Conservation (phyloP, 2,329 filamentous ascomycete species). For the Claviceps purpurea region DNA sequence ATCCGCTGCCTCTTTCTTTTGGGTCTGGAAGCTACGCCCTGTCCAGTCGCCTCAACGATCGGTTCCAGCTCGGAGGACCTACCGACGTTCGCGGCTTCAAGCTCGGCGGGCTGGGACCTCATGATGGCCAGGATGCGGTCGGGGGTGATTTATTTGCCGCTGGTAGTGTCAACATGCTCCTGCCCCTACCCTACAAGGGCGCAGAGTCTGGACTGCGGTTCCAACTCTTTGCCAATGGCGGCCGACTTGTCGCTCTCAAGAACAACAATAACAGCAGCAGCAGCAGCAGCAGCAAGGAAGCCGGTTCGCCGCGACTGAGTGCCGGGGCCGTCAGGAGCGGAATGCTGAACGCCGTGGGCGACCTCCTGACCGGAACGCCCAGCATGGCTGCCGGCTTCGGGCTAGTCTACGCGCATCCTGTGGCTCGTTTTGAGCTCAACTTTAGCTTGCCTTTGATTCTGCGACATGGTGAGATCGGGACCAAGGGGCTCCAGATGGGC, state of each 20-base stretch:
- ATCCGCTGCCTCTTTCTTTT: slow-evolving; percentile 59
- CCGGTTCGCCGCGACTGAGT: slow-evolving; percentile 19
- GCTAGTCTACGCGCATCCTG: slow-evolving; percentile 86
- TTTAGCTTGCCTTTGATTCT: slow-evolving; percentile 78
- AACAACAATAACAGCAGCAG: slow-evolving; percentile 30
- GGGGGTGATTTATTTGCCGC: slow-evolving; percentile 90
- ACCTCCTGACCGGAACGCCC: slow-evolving; percentile 63
- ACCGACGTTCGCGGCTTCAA: slow-evolving; percentile 92
- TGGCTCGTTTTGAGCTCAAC: slow-evolving; percentile 89
- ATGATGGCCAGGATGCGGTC: slow-evolving; percentile 72
- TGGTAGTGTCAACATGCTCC: slow-evolving; percentile 69
- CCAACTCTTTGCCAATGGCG: slow-evolving; percentile 85
- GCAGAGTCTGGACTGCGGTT: slow-evolving; percentile 74
- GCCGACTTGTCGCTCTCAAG: slow-evolving; percentile 66
- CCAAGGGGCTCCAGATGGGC: slow-evolving; percentile 90
- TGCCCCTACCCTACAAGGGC: slow-evolving; percentile 72
- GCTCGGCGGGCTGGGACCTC: slow-evolving; percentile 75
- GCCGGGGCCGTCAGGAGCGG: slow-evolving; percentile 35
- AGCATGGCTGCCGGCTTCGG: slow-evolving; percentile 80
- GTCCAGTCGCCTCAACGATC: slow-evolving; percentile 77
- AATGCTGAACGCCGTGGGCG: slow-evolving; percentile 49
- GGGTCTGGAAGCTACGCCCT: slow-evolving; percentile 36
- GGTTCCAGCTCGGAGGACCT: slow-evolving; percentile 87
- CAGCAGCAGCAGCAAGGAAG: slow-evolving; percentile 33
- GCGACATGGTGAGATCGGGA: slow-evolving; percentile 69